Base-by-base conservation (phyloP, 768 basidiomycete genomes). In the Rhizopogon sp. region DNA sequence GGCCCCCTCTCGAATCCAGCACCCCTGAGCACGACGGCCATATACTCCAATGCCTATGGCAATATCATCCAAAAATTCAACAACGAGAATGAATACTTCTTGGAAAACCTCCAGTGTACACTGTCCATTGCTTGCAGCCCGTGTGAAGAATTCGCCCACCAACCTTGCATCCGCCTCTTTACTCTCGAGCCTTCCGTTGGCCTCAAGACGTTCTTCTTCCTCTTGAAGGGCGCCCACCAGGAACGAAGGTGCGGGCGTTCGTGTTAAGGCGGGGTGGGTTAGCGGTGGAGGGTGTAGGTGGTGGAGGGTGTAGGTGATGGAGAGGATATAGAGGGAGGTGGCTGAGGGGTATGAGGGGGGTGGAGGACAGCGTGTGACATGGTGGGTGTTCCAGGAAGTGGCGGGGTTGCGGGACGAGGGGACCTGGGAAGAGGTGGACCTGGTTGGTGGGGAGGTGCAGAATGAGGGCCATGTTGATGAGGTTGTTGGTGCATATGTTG, bases 51-150 rank as follows among this genome's bases (percentile, higher is more conserved):
- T 0, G 94, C 95, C 64, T 87, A 94, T 86, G 37, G 87, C 85
- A 55, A 93, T 81, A 65, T 98, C 94, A 63, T 93, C 92, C 62
- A 99, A 77, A 53, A 85, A 72, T 70, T 93, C 90, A 33, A 86
- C 83, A 49, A 83, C 77, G 1, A 80, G 77, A 96, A 84, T 13
- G 77, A 96, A 84, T 13, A 91, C 90, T 55, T 85, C 79, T 70
- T 92, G 86, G 69, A 97, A 86, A 5, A 80, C 69, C 3, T 78
- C 79, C 6, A 76, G 51, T 1, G 82, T 76, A 59, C 85, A 83
- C 33, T 86, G 72, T 42, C 73, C 76, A 73, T 86, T 88, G 44
- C 78, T 77, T 35, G 76, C 72, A 10, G 83, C 84, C 52, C 78
- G 78, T 11, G 69, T 67, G 71, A 96, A 92, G 61, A 96, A 79